Base-by-base conservation (phyloP, 1,284 basidiomycete species). In the Microbotryum scabiosae region DNA sequence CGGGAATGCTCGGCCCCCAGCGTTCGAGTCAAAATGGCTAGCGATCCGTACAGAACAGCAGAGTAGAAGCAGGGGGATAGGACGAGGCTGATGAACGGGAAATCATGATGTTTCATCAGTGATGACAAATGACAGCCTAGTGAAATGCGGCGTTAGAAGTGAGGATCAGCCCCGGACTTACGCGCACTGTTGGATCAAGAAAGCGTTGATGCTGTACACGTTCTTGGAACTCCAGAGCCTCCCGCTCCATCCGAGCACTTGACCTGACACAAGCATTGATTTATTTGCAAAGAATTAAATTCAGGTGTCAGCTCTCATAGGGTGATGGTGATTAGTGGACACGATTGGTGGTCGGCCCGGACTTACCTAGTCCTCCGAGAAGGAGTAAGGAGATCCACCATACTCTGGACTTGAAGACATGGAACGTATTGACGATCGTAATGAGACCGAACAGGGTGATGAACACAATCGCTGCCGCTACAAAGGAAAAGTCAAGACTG, bases 61-160 rank as follows among this genome's bases (percentile, higher is more conserved):
- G 59, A 61, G 59, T 57, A 68, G 55, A 66, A 68, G 55, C 64
- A 66, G 2, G 66, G 66, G 1, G 66, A 59, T 5, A 68, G 47
- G 20, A 62, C 54, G 16, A 65, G 58, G 44, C 60, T 60, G 48
- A 8, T 14, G 8, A 8, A 8, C 21, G 20, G 12, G 10, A 0
- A 30, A 10, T 30, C 30, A 30, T 2, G 21, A n/a, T 48, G 16
- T 14, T 21, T 36, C 14, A 41, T 41, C 14, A 41, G 36, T 5
- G n/a, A 21, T 2, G 30, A 44, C 0, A 41, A 41, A 18, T 2
- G 9, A 6, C 25, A n/a, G 12, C 47, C 21, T 8, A 28, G 4
- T 20, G 14, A 5, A 21, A 5, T 49, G 26, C 3, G 20, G 47
- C 47, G 21, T n/a, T 20, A 26, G 26, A 25, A n/a, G 32, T 41